Base-by-base conservation (phyloP, 192 early-diverging fungal genomes). In the Endogone sp. region DNA sequence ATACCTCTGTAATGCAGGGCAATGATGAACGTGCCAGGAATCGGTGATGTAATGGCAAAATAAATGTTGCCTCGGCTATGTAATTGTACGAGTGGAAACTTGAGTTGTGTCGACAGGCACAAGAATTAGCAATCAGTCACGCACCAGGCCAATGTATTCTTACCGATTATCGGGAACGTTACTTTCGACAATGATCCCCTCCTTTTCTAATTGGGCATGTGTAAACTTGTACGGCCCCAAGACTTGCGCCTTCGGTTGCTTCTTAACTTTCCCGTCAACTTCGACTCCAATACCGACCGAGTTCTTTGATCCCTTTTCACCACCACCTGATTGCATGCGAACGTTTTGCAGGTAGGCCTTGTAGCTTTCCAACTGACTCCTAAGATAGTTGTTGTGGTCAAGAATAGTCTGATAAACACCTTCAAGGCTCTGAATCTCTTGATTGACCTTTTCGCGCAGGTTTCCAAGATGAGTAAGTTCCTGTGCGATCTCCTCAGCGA, bases 281-380 rank as follows among this genome's bases (percentile, higher is more conserved):
- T 88, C 86, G 37, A 88, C 88, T 24, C 89, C 89, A 26, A 88
- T 87, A 71, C 90, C 64, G 27, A 91, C 87, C 72, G 82, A 75
- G n/a, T 64, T 82, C 49, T 82, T 73, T 13, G 64, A 49, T 21
- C 44, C 49, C 56, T 73, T 77, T 44, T 77, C 72, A 25, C 65
- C 70, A 26, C 68, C 75, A 13, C 75, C 68, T 29, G 67, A 73
- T 78, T 96, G 89, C 65, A 90, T 88, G 44, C 96, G 89, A 56
- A 98, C 96, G 65, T 98, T 98, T 72, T 94, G 90, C 32, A 98
- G 75, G 63, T 98, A 98, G 4, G 93, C 93, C 82, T 95, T 95
- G 83, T 98, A 98, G 25, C 86, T 88, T 67, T 98, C 96, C 57
- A 98, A 80, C 82, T 98, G 96, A 56, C 88, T 85, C 56, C 88